Conservation (phyloP, 257 asterid genomes). For the Penstemon eatonii region DNA sequence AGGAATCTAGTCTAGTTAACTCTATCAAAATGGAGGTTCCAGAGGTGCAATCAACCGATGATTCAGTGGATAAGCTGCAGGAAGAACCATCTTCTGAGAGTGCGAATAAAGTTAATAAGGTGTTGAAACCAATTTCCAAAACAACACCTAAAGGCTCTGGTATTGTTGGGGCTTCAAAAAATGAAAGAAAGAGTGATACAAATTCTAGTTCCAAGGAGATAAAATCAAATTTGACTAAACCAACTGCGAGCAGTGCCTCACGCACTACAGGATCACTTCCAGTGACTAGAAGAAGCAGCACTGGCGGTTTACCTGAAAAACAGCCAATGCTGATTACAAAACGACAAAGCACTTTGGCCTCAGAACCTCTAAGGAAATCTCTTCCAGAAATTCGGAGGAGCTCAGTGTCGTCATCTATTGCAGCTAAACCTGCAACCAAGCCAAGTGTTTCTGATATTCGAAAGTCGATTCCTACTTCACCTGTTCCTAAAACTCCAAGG, state of each 20-base stretch:
- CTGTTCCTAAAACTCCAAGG: conserved; percentile 64
- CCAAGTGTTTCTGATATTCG: conserved; percentile 50
- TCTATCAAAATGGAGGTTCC: conserved; percentile 45
- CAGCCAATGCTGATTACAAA: conserved; percentile 50
- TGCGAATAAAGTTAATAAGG: conserved; percentile 43
- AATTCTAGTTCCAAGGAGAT: conserved; percentile 36
- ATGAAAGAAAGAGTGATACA: conserved; percentile 37
- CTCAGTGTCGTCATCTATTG: conserved; percentile 50
- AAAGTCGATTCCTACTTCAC: conserved; percentile 62
- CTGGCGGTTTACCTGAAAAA: conserved; percentile 75
- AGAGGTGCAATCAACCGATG: conserved; percentile 34
- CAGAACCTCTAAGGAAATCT: conserved; percentile 72
- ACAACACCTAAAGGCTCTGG: conserved; percentile 32
- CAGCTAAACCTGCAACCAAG: conserved; percentile 46
- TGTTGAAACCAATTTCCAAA: conserved; percentile 37
- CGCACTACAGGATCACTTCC: conserved; percentile 57
- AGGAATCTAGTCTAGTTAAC: conserved; percentile 13
- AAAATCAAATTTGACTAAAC: conserved; percentile 55
- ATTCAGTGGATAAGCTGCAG: conserved; percentile 25
- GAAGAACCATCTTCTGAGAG: conserved; percentile 42
- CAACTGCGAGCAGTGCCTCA: conserved; percentile 67
- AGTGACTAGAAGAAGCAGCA: conserved; percentile 77
- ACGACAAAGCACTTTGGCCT: conserved; percentile 39
- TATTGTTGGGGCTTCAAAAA: conserved; percentile 34
- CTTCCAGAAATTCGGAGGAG: conserved; percentile 71